Evolutionary conservation across 352 stramenopile genomes (phyloP).

Genomic region (Globisporangium nagaii): DNA sequence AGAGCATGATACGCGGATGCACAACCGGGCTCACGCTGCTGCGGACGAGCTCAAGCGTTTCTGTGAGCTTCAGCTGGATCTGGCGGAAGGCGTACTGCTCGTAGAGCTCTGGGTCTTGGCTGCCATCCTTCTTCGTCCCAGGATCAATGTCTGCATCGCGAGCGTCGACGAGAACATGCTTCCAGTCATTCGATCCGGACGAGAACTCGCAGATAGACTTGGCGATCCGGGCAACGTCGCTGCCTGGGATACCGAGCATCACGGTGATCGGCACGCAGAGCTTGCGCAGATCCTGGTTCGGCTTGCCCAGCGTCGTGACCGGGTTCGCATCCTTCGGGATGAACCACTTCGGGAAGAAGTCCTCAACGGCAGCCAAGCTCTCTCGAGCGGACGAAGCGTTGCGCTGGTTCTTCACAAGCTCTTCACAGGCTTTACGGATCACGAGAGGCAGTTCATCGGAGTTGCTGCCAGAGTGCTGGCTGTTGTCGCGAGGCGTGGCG

Average conservation of each 20-base stretch:
- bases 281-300: slow-evolving; percentile 22
- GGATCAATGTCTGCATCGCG: slow-evolving; percentile 17
- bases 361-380: slow-evolving; percentile 17
- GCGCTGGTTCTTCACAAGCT: slow-evolving; percentile 20
- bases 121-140: slow-evolving; percentile 6
- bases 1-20: slow-evolving; percentile 44
- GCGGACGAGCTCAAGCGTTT: slow-evolving; percentile 16
- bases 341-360: slow-evolving; percentile 49
- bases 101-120: slow-evolving; percentile 6
- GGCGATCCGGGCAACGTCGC: slow-evolving; percentile 28
- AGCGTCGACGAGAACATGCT: slow-evolving; percentile 30
- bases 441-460: slow-evolving; percentile 12
- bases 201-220: slow-evolving; percentile 45
- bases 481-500: slow-evolving; percentile 31
- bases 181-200: slow-evolving; percentile 36
- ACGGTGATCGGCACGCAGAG: slow-evolving; percentile 47
- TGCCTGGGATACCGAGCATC: slow-evolving; percentile 65
- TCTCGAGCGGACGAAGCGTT: slow-evolving; percentile 15
- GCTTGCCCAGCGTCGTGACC: slow-evolving; percentile 31
- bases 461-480: background rate
- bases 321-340: slow-evolving; percentile 49
- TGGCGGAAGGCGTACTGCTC: slow-evolving; percentile 20
- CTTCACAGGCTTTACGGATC: slow-evolving; percentile 10
- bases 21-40: slow-evolving; percentile 12
- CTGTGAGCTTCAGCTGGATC: slow-evolving; percentile 19